Base-by-base conservation (phyloP, 2,329 filamentous ascomycete genomes). In the Moelleriella libera region DNA sequence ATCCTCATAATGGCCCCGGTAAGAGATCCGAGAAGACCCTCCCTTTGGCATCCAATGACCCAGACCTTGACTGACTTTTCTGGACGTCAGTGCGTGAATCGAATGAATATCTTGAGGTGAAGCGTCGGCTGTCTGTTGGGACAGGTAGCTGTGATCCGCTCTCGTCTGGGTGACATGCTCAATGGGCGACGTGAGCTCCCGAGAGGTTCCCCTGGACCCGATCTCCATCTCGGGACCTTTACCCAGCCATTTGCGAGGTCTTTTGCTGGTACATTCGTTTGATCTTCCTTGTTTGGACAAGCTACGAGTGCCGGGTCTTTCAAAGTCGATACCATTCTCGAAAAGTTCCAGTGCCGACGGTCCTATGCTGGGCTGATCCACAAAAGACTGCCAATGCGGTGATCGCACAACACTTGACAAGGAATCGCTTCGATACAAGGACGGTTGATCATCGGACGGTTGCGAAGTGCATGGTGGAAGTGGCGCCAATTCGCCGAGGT, bases 341-440 rank as follows among this genome's bases (percentile, higher is more conserved):
- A 60, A 61, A 29, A 62, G 53, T 47, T 63, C 62, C 53, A 57
- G 50, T 3, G 57, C 57, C 34, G 55, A 49, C 10, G 56, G 50
- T 2, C 41, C 48, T 41, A 46, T 37, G 11, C 34, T 45, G 12
- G 60, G 53, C 8, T 51, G 28, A 10, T 54, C 45, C n/a, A 50
- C 53, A 39, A 55, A 46, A 41, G 56, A 59, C 28, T 51, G 57
- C 37, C 55, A 51, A 34, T 56, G 54, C 9, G 61, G 58, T 4
- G 62, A 66, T 42, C 59, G 61, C 9, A 71, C 54, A 9, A 58
- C 57, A 8, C 60, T 58, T 5, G 68, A 69, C 30, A 54, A 51
- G 1, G 55, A 54, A 6, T 43, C 47, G 9, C 43, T 41, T 32
- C 30, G 30, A 44, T 10, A 8, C 30, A 42, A 39, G 5, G 11